Percentiles rank a stretch among this genome's conserved stretches.
phyloP scores from a whole-genome alignment of 768 basidiomycete genomes.

The Ramaria rubella region DNA sequence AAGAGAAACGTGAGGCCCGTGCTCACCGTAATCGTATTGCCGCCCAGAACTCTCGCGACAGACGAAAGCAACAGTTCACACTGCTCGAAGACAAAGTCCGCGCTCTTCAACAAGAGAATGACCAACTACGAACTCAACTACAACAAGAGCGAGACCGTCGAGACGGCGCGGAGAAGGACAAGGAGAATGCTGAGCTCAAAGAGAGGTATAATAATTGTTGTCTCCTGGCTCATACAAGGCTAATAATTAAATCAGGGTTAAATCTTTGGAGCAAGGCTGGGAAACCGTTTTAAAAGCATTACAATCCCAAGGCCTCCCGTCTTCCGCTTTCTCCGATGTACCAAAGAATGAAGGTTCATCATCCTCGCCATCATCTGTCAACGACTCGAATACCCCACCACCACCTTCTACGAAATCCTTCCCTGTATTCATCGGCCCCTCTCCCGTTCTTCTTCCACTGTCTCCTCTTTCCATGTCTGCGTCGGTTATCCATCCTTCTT shows the following conservation, averaged over 20 bases:
- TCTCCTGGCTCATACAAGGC: not conserved
- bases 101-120: conserved; percentile 81
- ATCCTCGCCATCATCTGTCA: conserved; percentile 9
- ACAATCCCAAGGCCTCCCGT: conserved; percentile 56
- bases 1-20: conserved; percentile 81
- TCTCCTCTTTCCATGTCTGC: conserved; percentile 21
- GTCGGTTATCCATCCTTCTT: conserved; percentile 28
- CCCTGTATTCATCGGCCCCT: conserved; percentile 7
- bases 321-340: conserved; percentile 32
- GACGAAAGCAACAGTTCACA: conserved; percentile 76
- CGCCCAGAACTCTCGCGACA: conserved; percentile 88
- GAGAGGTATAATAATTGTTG: conserved; percentile 38
- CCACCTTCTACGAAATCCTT: conserved; percentile 18
- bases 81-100: conserved; percentile 60
- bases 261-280: conserved; percentile 75
- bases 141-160: conserved; percentile 30
- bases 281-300: conserved; percentile 74
- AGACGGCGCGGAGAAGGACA: conserved; percentile 37
- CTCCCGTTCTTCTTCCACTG: conserved; percentile 27
- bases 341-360: conserved; percentile 19
- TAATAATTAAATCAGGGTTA: conserved; percentile 32
- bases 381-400: conserved; percentile 12
- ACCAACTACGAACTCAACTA: conserved; percentile 54
- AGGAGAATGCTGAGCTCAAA: conserved; percentile 67
- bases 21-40: conserved; percentile 91